These are phyloP conservation scores for Solanum clarkiae DNA, from an alignment of 257 asterid species.

Conservation along the genomic window DNA sequence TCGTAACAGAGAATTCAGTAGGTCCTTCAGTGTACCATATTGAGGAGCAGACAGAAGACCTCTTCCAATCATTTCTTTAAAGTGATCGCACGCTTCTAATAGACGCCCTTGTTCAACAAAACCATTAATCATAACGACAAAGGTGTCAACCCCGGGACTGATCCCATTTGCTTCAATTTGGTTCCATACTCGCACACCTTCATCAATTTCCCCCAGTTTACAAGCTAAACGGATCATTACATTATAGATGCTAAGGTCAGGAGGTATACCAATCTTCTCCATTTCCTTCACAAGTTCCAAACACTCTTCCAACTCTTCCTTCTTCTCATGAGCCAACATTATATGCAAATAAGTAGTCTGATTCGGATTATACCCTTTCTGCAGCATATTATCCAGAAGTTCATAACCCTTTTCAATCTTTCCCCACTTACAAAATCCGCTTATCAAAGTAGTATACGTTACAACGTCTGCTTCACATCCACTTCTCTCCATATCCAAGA, in stretches of 20 bases:
- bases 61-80: conserved; percentile 70
- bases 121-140: conserved; percentile 53
- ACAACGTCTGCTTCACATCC: conserved; percentile 72
- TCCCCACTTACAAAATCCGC: conserved; percentile 88
- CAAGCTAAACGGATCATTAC: conserved; percentile 52
- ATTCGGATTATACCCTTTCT: conserved; percentile 51
- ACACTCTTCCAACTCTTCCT: conserved; percentile 76
- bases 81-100: conserved; percentile 74
- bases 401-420: conserved; percentile 50
- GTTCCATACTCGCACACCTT: conserved; percentile 41
- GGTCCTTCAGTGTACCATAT: conserved; percentile 66
- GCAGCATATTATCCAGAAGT: conserved; percentile 60
- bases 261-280: conserved; percentile 45
- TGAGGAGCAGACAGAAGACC: conserved; percentile 76
- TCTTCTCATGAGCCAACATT: conserved; percentile 81
- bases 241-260: conserved; percentile 54
- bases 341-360: conserved; percentile 63
- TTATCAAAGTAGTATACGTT: conserved; percentile 65
- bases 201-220: conserved; percentile 66
- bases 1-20: conserved; percentile 64
- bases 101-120: conserved; percentile 46
- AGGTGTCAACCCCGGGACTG: conserved; percentile 74
- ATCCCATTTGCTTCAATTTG: conserved; percentile 52
- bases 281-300: conserved; percentile 59
- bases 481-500: conserved; percentile 49